A percentile compares a stretch with the other conserved stretches of the same genome.
Conservation (phyloP, 805 yeast genomes). For the Candida maris region DNA sequence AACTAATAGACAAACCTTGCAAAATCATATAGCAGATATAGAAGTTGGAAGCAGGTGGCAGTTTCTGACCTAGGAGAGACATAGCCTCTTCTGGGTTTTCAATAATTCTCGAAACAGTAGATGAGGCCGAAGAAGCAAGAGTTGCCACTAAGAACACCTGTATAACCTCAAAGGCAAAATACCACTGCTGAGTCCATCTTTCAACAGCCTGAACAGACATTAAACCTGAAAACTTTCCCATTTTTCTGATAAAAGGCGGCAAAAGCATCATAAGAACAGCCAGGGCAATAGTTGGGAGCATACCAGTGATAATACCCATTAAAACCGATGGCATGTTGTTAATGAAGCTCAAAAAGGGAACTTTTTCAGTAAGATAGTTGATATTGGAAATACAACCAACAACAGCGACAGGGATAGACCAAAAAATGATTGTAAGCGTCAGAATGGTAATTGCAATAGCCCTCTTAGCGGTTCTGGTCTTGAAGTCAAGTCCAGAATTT, state of each 20-base stretch:
- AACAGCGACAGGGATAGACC: constrained; percentile 98
- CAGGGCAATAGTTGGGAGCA: constrained; percentile 79
- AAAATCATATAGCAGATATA: constrained; percentile 79
- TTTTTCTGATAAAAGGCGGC: constrained; percentile 75
- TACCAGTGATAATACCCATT: constrained; percentile 82
- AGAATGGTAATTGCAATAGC: constrained; percentile 59
- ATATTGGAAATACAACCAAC: constrained; percentile 93
- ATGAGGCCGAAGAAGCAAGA: constrained; percentile 76
- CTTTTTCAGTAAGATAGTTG: constrained; percentile 62
- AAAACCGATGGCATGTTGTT: constrained; percentile 65
- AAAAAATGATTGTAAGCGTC: constrained; percentile 70
- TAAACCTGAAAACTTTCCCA: constrained; percentile 73
- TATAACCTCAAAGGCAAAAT: constrained; percentile 84
- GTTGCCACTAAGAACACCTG: constrained; percentile 87
- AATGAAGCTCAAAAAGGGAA: constrained; percentile 74
- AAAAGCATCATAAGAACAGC: constrained; percentile 81
- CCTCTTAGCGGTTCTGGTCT: constrained; percentile 54
- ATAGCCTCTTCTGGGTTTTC: constrained; percentile 67
- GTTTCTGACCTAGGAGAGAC: constrained; percentile 64
- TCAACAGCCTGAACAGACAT: constrained; percentile 72
- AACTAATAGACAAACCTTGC: constrained; percentile 74
- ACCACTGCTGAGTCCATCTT: constrained; percentile 82
- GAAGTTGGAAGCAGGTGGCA: constrained; percentile 90
- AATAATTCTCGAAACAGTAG: constrained; percentile 69
- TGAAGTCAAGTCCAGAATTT: constrained; percentile 58